These are phyloP conservation scores for Austropuccinia psidii DNA, from an alignment of 1,284 basidiomycete genomes.

Conservation along the genomic window DNA sequence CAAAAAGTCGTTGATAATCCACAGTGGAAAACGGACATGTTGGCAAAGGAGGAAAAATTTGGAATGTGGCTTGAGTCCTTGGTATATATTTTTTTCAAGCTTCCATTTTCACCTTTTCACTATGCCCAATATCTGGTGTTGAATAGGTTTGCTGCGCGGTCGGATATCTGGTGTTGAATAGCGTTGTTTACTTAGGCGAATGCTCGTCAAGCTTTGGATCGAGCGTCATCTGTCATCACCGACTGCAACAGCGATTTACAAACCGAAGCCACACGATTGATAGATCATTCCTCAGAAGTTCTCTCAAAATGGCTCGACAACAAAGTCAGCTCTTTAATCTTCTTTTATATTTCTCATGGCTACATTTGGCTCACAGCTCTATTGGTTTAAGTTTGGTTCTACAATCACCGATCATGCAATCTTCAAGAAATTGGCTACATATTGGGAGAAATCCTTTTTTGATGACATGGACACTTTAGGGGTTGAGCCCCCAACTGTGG, in stretches of 20 bases:
- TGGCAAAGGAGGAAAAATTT: constrained; percentile 79
- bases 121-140: too few species aligned
- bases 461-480: constrained; percentile 81
- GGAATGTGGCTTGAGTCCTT: constrained; percentile 72
- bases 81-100: constrained; percentile 17
- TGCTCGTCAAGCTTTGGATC: constrained; percentile 45
- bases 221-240: neutral
- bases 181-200: constrained; percentile 46
- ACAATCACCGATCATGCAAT: constrained; percentile 80
- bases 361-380: neutral
- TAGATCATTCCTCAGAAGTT: constrained; percentile 20
- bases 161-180: constrained; percentile 48
- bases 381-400: constrained; percentile 58
- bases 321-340: neutral
- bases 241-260: neutral
- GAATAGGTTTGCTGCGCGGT: constrained; percentile 54
- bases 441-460: constrained; percentile 88
- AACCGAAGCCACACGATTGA: neutral
- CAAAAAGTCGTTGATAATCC: constrained; percentile 44
- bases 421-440: constrained; percentile 71
- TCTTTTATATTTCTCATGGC: neutral
- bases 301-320: constrained; percentile 29
- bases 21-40: constrained; percentile 60
- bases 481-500: constrained; percentile 76
- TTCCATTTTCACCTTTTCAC: neutral